Evolutionary conservation across 176 grass and related monocot species (phyloP), one percentile per base, ranked within the genome.

Genomic region (Oryza nivara): DNA sequence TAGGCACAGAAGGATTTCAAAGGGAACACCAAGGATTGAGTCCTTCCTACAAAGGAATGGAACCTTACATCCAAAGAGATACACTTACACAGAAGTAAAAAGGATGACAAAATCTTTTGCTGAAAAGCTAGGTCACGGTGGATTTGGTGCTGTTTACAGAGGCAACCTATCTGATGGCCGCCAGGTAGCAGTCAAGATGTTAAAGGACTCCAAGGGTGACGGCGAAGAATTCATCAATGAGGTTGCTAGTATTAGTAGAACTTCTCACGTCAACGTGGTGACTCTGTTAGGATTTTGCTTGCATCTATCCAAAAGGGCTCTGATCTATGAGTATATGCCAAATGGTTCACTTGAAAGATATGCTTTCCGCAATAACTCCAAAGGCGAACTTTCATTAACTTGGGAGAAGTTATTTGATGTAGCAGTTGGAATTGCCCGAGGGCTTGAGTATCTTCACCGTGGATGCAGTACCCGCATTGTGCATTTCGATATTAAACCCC

Each of bases 171-270:
- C 52, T 3, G 83, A 74, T 66, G 45, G 74, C 1, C 74, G 6
- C 2, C 72, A 25, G 60, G 71, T 90, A 0, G 88, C 78, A 7
- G 78, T 90, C 7, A 90, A 91, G 80, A 80, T 88, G 52, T 20
- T 90, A 9, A 75, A 85, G 22, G 70, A 78, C 12, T 77, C 67
- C 3, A 90, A 63, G 56, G 74, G 83, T 52, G 75, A 84, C 13
- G 86, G 79, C 0, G 86, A 88, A 25, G 83, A 92, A 4, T 92
- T 92, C 77, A 83, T 92, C 15, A 89, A 92, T 3, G 82, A 92
- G 68, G 74, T 92, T n/a, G 71, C 82, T 0, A 86, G 86, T 44
- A 87, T 92, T 28, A 85, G 86, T 10, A 85, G 35, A 72, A 92
- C 80, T 4, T 88, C 83, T 77, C 90, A 92, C 72, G 83, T 88